Base-by-base conservation (phyloP, 768 basidiomycete species). In the Lactifluus echinatus region DNA sequence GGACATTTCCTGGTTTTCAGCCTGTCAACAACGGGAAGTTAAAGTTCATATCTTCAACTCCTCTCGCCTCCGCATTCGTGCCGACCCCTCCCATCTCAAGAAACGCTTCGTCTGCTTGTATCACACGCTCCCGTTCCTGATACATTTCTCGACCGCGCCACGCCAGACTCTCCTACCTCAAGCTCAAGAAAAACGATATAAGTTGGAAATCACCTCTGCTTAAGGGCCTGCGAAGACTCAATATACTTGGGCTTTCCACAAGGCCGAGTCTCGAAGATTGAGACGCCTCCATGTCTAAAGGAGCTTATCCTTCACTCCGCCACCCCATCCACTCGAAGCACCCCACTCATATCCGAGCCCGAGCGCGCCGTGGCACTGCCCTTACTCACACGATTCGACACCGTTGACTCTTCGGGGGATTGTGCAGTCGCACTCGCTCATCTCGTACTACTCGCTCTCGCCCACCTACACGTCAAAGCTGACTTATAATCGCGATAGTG, bases 231-330 rank as follows among this genome's bases (percentile, higher is more conserved):
- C 40, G 14, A n/a, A 24, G 17, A 14, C 47, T 61, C n/a, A 17
- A 57, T 36, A 53, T 61, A 39, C 1, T 19, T 1, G 11, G 2
- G 2, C 29, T 44, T n/a, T 53, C 46, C 14, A 11, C 2, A 23
- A 10, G 51, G 15, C 59, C 55, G 17, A 44, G 8, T 12, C 42
- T 56, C 6, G 26, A 24, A 12, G 31, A 46, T 24, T 60, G 55
- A 23, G 47, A 54, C 42, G 57, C 60, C 4, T 53, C 31, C 56
- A n/a, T 29, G 51, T 29, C 42, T 61, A 6, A 24, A 53, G 36
- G 21, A 21, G 6, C 56, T 61, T 34, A 14, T 26, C 15, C 43
- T 61, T 48, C 28, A 40, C 8, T 15, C n/a, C 0, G 28, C 60
- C 26, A 44, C 47, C 19, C 56, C 56, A 21, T 6, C 39, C 10